Conservation (phyloP, 306 rosid species). For the Datisca glomerata region DNA sequence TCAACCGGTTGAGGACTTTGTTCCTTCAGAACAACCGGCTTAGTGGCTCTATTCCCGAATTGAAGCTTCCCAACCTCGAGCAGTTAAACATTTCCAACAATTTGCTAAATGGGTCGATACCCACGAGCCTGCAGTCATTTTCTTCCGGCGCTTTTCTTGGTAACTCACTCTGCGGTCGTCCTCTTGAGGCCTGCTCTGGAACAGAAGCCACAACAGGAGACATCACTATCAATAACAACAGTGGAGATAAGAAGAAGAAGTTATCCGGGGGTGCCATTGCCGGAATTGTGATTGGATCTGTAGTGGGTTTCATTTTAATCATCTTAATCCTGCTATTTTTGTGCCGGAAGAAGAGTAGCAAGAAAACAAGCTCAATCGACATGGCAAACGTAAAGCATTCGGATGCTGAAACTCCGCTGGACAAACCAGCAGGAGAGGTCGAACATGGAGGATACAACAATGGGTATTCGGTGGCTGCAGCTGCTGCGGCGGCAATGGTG, state of each 20-base stretch:
- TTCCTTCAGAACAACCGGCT: constrained; percentile 35
- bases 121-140: constrained; percentile 28
- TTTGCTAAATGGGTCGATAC: constrained; percentile 40
- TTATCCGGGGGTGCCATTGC: constrained; percentile 49
- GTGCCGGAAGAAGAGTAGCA: constrained; percentile 32
- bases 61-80: constrained; percentile 16
- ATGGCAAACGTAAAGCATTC: constrained; percentile 22
- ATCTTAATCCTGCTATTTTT: constrained; percentile 26
- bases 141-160: constrained; percentile 33
- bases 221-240: constrained; percentile 8
- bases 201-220: constrained; percentile 13
- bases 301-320: constrained; percentile 32
- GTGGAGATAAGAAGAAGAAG: constrained; percentile 17
- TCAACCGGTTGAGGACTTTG: constrained; percentile 35
- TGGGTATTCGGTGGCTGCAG: constrained; percentile 23
- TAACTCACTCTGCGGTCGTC: constrained; percentile 39
- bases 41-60: constrained; percentile 24
- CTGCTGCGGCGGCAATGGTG: constrained; percentile 13
- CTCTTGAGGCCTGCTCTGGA: constrained; percentile 32
- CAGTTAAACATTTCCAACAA: constrained; percentile 52
- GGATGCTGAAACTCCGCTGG: constrained; percentile 23
- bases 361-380: constrained; percentile 30
- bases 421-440: constrained; percentile 21
- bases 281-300: constrained; percentile 47
- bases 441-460: constrained; percentile 19